Base-by-base conservation (phyloP, 306 rosid species). In the Acacia melanoxylon region DNA sequence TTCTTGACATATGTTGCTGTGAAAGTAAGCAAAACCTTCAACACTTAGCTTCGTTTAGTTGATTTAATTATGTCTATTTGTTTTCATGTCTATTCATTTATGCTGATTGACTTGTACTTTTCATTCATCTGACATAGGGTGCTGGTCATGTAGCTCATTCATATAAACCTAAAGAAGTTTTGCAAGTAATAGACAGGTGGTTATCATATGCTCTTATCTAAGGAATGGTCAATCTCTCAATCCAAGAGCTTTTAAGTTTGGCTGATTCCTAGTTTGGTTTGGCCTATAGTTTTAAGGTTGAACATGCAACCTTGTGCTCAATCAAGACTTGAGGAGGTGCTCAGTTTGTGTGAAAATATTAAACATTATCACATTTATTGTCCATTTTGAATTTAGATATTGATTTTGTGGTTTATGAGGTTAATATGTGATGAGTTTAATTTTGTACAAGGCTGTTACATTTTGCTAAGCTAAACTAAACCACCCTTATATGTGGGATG, bases 111-210 rank as follows among this genome's bases (percentile, higher is more conserved):
- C n/a, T 51, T 14, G 20, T 3, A n/a, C 27, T 75, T 19, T 31
- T 37, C 16, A 8, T 31, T 37, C 16, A 8, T 61, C 24, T 80
- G 15, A 41, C 41, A 54, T 31, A 86, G 89, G 89, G 87, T 3
- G 87, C 85, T 41, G 87, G 87, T 61, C 89, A 86, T 78, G 89
- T 86, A 29, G 87, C 89, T 14, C 89, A 86, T 0, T 40, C 68
- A 59, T 86, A 22, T 68, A 86, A 83, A 42, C 87, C 89, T 8
- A 83, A 67, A 62, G 85, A 86, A 81, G 81, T 68, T 80, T 68
- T 77, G 9, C 69, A 80, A 67, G 31, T 86, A 85, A 73, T 86
- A 6, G 59, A 77, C 7, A 86, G 87, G 69, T 86, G 87, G 87
- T 68, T 86, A 67, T 77, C 83, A 68, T 86, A 40, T 83, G 72